Conservation (phyloP, 2,329 filamentous ascomycete genomes). For the Xylaria hypoxylon region DNA sequence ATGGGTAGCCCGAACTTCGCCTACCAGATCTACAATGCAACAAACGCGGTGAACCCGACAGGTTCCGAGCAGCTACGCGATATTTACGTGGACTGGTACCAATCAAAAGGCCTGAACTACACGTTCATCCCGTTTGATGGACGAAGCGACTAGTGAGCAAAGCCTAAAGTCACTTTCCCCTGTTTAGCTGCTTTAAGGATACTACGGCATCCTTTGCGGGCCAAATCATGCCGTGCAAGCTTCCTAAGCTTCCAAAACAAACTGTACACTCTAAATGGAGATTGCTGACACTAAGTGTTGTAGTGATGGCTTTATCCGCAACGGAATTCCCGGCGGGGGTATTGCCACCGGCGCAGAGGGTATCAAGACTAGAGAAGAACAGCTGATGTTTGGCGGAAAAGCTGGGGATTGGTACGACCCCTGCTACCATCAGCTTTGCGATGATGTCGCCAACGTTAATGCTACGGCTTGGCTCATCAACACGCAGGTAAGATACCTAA, state of each 20-base stretch:
- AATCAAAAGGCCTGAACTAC: conserved; percentile 70
- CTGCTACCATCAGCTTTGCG: conserved; percentile 72
- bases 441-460: conserved; percentile 69
- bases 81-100: conserved; percentile 76
- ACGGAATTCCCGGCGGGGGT: conserved; percentile 67
- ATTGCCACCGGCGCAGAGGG: conserved; percentile 74
- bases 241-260: background rate
- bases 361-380: conserved; percentile 66
- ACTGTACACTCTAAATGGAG: background rate
- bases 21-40: conserved; percentile 78
- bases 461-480: conserved; percentile 70
- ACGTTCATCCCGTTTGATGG: conserved; percentile 81
- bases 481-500: conserved; percentile 61
- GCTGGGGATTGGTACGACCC: conserved; percentile 66
- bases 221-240: background rate
- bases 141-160: conserved; percentile 74
- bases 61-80: conserved; percentile 77
- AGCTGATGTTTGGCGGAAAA: conserved; percentile 64
- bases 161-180: background rate
- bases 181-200: background rate
- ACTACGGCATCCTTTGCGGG: too few relatives aligned
- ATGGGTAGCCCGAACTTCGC: conserved; percentile 74
- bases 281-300: background rate
- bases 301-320: conserved; percentile 57
- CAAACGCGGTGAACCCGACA: conserved; percentile 74